Percentiles rank a stretch among this genome's conserved stretches.
These are phyloP conservation scores for Liriodendron chinense DNA, from an alignment of 164 flowering plant genomes.

Conservation along the genomic window DNA sequence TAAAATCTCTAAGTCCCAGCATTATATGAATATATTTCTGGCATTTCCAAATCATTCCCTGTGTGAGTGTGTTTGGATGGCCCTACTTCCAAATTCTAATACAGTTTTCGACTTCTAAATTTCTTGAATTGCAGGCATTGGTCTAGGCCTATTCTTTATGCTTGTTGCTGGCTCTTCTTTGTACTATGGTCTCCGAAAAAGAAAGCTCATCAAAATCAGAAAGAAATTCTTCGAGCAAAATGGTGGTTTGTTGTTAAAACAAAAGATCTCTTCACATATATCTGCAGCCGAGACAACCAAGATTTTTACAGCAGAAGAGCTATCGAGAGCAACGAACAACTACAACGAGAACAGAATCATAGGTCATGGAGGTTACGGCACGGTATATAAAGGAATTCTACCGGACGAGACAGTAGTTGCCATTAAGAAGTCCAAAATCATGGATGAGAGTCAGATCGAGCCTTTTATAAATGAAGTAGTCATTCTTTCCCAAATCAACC, in stretches of 20 bases:
- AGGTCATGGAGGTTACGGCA: conserved; percentile 23
- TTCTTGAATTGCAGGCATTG: conserved; percentile 3
- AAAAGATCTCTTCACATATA: conserved; percentile 1
- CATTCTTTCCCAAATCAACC: conserved; percentile 8
- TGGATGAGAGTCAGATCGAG: conserved; percentile 8
- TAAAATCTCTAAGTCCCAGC: too few relatives aligned
- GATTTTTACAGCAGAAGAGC: conserved; percentile 12
- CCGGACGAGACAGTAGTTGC: conserved; percentile 16
- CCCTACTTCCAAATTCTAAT: too few relatives aligned
- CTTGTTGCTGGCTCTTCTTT: conserved; percentile 2
- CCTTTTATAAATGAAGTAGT: conserved; percentile 11
- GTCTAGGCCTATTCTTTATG: neutral
- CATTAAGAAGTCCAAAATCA: conserved; percentile 15
- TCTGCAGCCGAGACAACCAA: neutral
- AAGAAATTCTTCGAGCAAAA: conserved; percentile 10
- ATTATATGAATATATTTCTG: neutral
- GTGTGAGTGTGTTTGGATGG: neutral
- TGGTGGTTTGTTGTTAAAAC: conserved; percentile 10
- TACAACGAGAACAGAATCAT: conserved; percentile 10
- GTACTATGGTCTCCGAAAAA: conserved; percentile 6
- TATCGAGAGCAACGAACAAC: conserved; percentile 18
- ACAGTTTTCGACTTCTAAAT: neutral
- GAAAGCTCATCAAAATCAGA: conserved; percentile 6
- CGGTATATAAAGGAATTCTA: conserved; percentile 21
- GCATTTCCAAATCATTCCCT: neutral